These are phyloP conservation scores for Hyphochytrium catenoides DNA, from an alignment of 352 stramenopile genomes.

Conservation along the genomic window DNA sequence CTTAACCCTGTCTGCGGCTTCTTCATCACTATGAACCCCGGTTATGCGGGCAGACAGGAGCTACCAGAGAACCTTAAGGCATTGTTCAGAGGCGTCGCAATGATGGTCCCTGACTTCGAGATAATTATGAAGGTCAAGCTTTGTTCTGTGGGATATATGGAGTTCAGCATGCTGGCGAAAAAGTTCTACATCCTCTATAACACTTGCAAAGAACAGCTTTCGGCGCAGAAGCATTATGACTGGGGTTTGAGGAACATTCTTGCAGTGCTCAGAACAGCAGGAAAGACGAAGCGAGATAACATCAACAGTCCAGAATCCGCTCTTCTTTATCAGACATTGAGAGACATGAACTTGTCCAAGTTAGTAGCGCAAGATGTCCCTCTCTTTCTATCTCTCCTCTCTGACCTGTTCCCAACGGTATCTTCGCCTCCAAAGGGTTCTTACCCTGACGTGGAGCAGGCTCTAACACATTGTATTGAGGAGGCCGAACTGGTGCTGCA, in stretches of 20 bases:
- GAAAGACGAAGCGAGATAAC: conserved; percentile 71
- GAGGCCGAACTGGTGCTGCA: conserved; percentile 70
- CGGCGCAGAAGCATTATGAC: conserved; percentile 75
- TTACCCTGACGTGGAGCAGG: conserved; percentile 82
- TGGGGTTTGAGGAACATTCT: conserved; percentile 73
- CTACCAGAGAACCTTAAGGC: conserved; percentile 96
- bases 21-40: conserved; percentile 99
- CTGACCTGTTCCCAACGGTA: conserved; percentile 87
- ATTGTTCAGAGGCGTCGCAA: conserved; percentile 61
- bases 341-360: conserved; percentile 97
- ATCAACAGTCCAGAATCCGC: conserved; percentile 60
- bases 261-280: conserved; percentile 54
- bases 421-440: conserved; percentile 68
- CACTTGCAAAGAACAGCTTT: conserved; percentile 71
- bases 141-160: conserved; percentile 75
- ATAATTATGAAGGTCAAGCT: conserved; percentile 91
- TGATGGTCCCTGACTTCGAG: conserved; percentile 77
- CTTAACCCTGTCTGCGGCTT: conserved; percentile 85
- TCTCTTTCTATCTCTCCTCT: conserved; percentile 84
- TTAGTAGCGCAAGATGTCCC: conserved; percentile 92
- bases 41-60: conserved; percentile 90
- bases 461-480: conserved; percentile 61
- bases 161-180: conserved; percentile 68
- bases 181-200: conserved; percentile 78
- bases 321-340: conserved; percentile 60